These are phyloP conservation scores for Terfezia boudieri DNA, from an alignment of 495 filamentous ascomycete species.

Conservation along the genomic window DNA sequence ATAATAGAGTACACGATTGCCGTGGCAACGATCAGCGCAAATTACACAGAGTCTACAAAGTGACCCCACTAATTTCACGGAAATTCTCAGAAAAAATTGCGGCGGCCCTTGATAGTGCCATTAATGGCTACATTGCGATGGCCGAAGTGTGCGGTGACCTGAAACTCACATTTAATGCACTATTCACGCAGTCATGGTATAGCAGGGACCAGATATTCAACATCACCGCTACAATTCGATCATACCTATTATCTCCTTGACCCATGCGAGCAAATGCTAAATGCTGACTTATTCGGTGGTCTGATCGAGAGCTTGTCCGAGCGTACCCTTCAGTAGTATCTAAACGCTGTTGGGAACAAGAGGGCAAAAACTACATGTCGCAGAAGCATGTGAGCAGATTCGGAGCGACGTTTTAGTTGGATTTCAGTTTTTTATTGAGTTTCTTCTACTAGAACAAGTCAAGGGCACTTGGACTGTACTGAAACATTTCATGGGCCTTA, in stretches of 20 bases:
- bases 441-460: constrained; percentile 28
- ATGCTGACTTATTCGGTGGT: constrained; percentile 42
- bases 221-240: constrained; percentile 78
- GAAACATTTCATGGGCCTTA: constrained; percentile 50
- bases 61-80: constrained; percentile 54
- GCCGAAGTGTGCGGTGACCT: constrained; percentile 90
- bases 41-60: constrained; percentile 34
- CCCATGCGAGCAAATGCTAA: constrained; percentile 35
- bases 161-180: constrained; percentile 50
- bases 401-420: constrained; percentile 14
- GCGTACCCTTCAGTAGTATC: constrained; percentile 66
- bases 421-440: constrained; percentile 17
- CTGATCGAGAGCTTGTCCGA: constrained; percentile 77
- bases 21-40: constrained; percentile 75
- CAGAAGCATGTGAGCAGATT: constrained; percentile 15
- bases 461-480: constrained; percentile 84
- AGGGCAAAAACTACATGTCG: constrained; percentile 57
- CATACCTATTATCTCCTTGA: constrained; percentile 84
- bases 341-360: constrained; percentile 70
- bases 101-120: constrained; percentile 45
- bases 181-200: constrained; percentile 87
- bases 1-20: constrained; percentile 71
- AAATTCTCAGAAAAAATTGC: constrained; percentile 47
- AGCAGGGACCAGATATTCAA: constrained; percentile 57
- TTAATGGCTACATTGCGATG: constrained; percentile 79